A percentile compares a stretch with the other conserved stretches of the same genome.
Conservation (phyloP, 2,329 filamentous ascomycete genomes). For the Ophidiomyces ophidiicola region DNA sequence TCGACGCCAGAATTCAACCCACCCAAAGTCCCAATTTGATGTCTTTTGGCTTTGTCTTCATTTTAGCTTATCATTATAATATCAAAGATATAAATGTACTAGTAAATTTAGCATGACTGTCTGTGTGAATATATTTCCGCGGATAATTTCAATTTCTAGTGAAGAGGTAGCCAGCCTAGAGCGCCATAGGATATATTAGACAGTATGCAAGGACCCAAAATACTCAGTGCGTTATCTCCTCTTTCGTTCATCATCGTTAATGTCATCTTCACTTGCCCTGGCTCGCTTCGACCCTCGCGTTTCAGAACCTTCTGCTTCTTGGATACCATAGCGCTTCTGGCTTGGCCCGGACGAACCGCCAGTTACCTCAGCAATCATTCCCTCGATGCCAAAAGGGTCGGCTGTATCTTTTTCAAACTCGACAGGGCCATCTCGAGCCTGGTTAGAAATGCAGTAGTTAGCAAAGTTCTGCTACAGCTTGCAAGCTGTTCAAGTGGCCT, state of each 20-base stretch:
- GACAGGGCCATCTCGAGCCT: conserved; percentile 78
- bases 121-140: too few relatives aligned
- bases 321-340: conserved; percentile 35
- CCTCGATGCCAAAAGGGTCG: conserved; percentile 90
- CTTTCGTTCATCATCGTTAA: conserved; percentile 11
- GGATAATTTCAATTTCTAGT: too few relatives aligned
- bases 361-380: conserved; percentile 73
- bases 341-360: conserved; percentile 39
- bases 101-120: too few relatives aligned
- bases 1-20: too few relatives aligned
- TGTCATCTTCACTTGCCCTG: conserved; percentile 59
- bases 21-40: too few relatives aligned
- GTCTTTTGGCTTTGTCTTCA: too few relatives aligned
- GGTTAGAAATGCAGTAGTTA: conserved; percentile 18
- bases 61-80: too few relatives aligned
- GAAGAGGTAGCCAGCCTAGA: conserved; percentile 14
- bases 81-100: too few relatives aligned
- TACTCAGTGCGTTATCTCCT: too few relatives aligned
- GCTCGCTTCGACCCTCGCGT: conserved; percentile 52
- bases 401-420: conserved; percentile 83
- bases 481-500: conserved; percentile 22
- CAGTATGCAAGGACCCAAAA: too few relatives aligned
- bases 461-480: conserved; percentile 20
- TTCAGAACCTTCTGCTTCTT: conserved; percentile 27
- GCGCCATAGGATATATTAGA: conserved; percentile 3